Base-by-base conservation (phyloP, 2,329 filamentous ascomycete species). In the Endocalyx cinctus region DNA sequence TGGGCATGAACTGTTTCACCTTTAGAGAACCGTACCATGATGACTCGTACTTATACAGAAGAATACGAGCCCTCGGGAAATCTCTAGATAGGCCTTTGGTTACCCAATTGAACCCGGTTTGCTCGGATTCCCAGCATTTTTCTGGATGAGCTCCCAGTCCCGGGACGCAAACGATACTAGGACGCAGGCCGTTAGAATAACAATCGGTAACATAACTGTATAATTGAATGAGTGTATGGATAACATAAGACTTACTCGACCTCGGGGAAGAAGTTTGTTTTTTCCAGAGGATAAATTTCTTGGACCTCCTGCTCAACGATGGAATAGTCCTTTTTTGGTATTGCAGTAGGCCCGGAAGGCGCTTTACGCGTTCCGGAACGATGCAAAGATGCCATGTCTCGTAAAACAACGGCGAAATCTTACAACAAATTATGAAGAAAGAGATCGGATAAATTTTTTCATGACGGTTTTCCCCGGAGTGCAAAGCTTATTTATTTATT, bases 171-270 rank as follows among this genome's bases (percentile, higher is more conserved):
- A 62, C 50, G 12, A 62, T 58, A 20, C 54, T 45, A 45, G 69
- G 35, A 67, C 58, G 18, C 59, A 62, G 25, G 64, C 61, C 41
- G 59, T 62, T n/a, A 66, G 60, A 31, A 62, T 64, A n/a, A n/a
- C n/a, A n/a, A n/a, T n/a, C n/a, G n/a, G n/a, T n/a, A n/a, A n/a
- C n/a, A n/a, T n/a, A n/a, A n/a, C n/a, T n/a, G n/a, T n/a, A n/a
- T n/a, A n/a, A n/a, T n/a, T n/a, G n/a, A n/a, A n/a, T n/a, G n/a
- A n/a, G n/a, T n/a, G n/a, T 17, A 25, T 5, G 6, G 7, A 28
- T 19, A 17, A 16, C 11, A 17, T 17, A 20, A 13, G 28, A 46
- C 53, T 45, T 39, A 59, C 52, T 65, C 62, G 28, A 65, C 53
- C 17, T 64, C 60, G 0, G 61, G 53, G 11, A 44, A 39, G 17